phyloP scores from a whole-genome alignment of 2,329 filamentous ascomycete genomes.

The Apiospora kogelbergensis region DNA sequence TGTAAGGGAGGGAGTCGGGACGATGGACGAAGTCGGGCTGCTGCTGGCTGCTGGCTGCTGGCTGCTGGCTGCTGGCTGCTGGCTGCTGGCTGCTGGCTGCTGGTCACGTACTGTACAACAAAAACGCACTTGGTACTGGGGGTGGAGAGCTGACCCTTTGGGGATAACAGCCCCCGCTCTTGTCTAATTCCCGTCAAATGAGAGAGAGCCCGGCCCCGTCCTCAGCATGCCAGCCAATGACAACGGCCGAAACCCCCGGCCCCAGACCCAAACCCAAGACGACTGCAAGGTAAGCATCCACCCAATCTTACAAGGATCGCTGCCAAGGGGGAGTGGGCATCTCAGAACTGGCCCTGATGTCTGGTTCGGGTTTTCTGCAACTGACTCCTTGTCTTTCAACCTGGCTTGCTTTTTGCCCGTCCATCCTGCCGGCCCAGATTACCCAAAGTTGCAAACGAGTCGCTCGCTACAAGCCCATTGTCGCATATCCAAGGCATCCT shows the following conservation, averaged over 20 bases:
- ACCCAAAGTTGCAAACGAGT: slow-evolving; percentile 4
- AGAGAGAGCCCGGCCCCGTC: not conserved
- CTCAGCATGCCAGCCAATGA: not conserved
- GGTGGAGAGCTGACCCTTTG: not conserved
- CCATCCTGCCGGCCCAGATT: slow-evolving; percentile 5
- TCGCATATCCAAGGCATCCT: not conserved
- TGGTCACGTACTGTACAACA: not conserved
- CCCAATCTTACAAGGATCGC: not conserved
- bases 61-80: not conserved
- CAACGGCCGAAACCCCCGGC: not conserved
- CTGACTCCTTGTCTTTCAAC: not conserved
- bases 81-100: not conserved
- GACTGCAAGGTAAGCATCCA: not conserved
- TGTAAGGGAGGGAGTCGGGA: not conserved
- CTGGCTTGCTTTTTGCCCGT: not conserved
- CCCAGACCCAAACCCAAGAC: not conserved
- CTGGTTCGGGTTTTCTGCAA: slow-evolving; percentile 5
- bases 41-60: not conserved
- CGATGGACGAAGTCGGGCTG: not conserved
- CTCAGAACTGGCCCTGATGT: slow-evolving; percentile 1
- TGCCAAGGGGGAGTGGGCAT: not conserved
- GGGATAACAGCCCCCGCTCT: not conserved
- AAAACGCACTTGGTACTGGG: not conserved
- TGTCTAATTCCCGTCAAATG: not conserved
- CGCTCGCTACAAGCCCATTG: not conserved